Percentiles rank a stretch among this genome's conserved stretches.
These are phyloP conservation scores for Camellia granthamiana DNA, from an alignment of 148 eudicot species.

Conservation along the genomic window DNA sequence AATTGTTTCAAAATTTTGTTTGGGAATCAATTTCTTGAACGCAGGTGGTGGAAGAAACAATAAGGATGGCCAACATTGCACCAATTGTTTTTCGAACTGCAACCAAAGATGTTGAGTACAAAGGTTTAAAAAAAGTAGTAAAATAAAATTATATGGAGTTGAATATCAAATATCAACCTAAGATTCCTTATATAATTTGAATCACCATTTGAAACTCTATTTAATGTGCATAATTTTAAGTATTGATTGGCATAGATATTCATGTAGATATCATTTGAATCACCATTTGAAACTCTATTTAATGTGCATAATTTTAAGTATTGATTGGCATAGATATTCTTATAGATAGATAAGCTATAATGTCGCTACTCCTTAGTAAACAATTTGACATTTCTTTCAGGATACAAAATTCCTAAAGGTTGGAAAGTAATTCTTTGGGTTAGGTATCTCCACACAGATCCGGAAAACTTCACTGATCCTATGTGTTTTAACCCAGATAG, in stretches of 20 bases:
- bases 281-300: too few species aligned
- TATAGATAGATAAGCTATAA: too few species aligned
- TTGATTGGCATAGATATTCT: too few species aligned
- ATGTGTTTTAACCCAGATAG: slow-evolving; percentile 56
- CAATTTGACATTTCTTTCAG: slow-evolving; percentile 15
- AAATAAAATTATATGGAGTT: too few species aligned
- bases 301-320: too few species aligned
- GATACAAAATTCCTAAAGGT: slow-evolving; percentile 46
- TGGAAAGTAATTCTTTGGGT: slow-evolving; percentile 52
- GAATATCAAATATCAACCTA: too few species aligned
- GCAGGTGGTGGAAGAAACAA: slow-evolving; percentile 53
- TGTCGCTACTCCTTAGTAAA: too few species aligned
- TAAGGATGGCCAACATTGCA: slow-evolving; percentile 41
- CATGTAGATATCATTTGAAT: too few species aligned
- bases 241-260: too few species aligned
- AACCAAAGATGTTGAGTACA: slow-evolving; percentile 35
- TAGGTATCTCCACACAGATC: slow-evolving; percentile 52
- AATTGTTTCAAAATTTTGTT: neutral
- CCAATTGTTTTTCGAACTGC: slow-evolving; percentile 34
- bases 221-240: too few species aligned
- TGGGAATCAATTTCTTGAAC: neutral
- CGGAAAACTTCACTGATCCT: slow-evolving; percentile 49
- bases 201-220: too few species aligned
- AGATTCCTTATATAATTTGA: too few species aligned
- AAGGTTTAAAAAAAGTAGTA: slow-evolving; percentile 23